Evolutionary conservation across 2,329 filamentous ascomycete genomes (phyloP).

Genomic region (Fusarium caatingaense): DNA sequence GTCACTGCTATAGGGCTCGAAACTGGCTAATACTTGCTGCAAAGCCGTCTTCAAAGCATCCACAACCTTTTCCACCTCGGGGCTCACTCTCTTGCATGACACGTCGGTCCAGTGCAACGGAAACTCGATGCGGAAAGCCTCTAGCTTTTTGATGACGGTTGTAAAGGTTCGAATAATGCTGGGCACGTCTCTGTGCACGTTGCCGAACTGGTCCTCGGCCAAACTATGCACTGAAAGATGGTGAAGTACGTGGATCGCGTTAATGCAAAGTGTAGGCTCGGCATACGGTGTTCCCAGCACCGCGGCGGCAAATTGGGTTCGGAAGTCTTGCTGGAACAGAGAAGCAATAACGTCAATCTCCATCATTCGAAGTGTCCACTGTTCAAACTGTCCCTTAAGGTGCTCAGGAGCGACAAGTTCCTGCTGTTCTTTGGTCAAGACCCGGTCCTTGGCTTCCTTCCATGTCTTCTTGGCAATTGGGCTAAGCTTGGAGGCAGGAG

Average conservation of each 20-base stretch:
- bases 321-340: slow-evolving; percentile 77
- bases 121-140: slow-evolving; percentile 70
- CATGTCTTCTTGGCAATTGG: slow-evolving; percentile 64
- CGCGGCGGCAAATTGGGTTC: slow-evolving; percentile 71
- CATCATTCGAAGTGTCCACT: slow-evolving; percentile 60
- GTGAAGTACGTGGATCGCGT: slow-evolving; percentile 77
- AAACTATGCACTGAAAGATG: slow-evolving; percentile 79
- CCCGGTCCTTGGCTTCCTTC: slow-evolving; percentile 59
- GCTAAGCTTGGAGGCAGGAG: slow-evolving; percentile 61
- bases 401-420: slow-evolving; percentile 63
- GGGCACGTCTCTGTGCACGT: slow-evolving; percentile 85
- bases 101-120: slow-evolving; percentile 84
- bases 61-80: slow-evolving; percentile 78
- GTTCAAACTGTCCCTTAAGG: slow-evolving; percentile 60
- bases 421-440: slow-evolving; percentile 66
- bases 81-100: slow-evolving; percentile 63
- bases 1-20: slow-evolving; percentile 78
- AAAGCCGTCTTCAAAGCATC: slow-evolving; percentile 73
- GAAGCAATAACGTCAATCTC: slow-evolving; percentile 67
- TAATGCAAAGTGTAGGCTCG: slow-evolving; percentile 73
- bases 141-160: slow-evolving; percentile 73
- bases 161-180: slow-evolving; percentile 80
- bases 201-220: slow-evolving; percentile 83
- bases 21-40: slow-evolving; percentile 72
- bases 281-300: slow-evolving; percentile 81